A percentile compares a stretch with the other conserved stretches of the same genome.
phyloP scores from a whole-genome alignment of 129 eudicot species.

The Flaveria sonorensis region DNA sequence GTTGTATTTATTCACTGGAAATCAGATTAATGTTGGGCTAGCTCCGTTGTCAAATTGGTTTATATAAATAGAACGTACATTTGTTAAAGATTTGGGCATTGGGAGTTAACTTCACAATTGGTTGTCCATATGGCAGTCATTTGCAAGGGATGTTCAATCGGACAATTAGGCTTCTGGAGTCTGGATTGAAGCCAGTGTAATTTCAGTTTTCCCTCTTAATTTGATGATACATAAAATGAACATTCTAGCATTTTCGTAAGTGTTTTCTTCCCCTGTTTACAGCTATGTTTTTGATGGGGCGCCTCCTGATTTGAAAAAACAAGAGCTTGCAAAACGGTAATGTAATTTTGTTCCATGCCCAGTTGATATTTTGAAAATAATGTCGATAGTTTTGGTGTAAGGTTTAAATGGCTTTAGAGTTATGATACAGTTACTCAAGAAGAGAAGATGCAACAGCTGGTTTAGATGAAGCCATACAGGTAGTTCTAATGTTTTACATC shows the following conservation, averaged over 20 bases:
- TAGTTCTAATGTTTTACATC: not conserved
- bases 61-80: not conserved
- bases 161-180: conserved; percentile 88
- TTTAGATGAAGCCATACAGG: conserved; percentile 75
- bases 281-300: conserved; percentile 93
- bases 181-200: conserved; percentile 98
- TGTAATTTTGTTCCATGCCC: not conserved
- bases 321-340: conserved; percentile 95
- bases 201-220: conserved; percentile 12
- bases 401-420: conserved; percentile 14
- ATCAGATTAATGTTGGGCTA: not conserved
- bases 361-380: not conserved
- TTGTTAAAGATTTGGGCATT: not conserved
- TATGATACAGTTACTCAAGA: conserved; percentile 56
- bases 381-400: conserved; percentile 2
- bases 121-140: conserved; percentile 55
- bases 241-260: not conserved
- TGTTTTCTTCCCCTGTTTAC: conserved; percentile 13
- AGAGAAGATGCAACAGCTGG: conserved; percentile 78
- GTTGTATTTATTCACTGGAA: not conserved
- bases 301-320: conserved; percentile 90
- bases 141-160: conserved; percentile 92
- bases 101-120: conserved; percentile 2
- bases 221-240: not conserved
- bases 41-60: not conserved